Evolutionary conservation across 2,329 filamentous ascomycete species (phyloP), one percentile per base, ranked within the genome.

Genomic region (Calonectria montana): DNA sequence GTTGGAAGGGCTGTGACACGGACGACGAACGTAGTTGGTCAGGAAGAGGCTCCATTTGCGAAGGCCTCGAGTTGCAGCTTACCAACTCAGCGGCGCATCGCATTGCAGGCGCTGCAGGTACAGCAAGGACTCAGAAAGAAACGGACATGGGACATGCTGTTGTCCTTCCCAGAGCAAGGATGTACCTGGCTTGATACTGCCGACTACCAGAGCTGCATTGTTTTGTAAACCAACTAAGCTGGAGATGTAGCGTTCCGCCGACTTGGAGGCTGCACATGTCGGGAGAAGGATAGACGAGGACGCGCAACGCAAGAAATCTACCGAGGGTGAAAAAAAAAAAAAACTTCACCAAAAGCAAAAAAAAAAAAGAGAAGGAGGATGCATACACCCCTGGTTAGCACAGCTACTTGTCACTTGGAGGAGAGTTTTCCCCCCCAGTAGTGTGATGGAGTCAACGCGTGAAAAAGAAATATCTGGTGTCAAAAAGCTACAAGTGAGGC

Each of bases 101-200:
- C 45, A 53, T 53, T 27, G 29, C 31, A 18, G 31, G n/a, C 31
- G 31, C 62, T 67, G 65, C 65, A 67, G 65, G 65, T 62, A 67
- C 65, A 50, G 53, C 65, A 67, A 55, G 41, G 23, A 23, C 29
- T 35, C 8, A 35, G 10, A 35, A 35, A 55, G 21, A 55, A 21
- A 35, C 12, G 50, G 31, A 37, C 29, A 29, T 35, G 50, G 29
- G 41, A 43, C 18, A 43, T 43, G 31, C 15, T 55, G 29, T 31
- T n/a, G 47, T 18, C 47, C 47, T 27, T 31, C 18, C n/a, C 3
- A 18, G 5, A 21, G 53, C 65, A 67, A 61, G 65, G 65, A 61
- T 62, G 12, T 61, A 16, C 65, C 55, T 18, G 23, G 65, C 25
- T 29, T 59, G 50, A 50, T 35, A 67, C 29, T 67, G 65, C 53